Evolutionary conservation across 306 rosid species (phyloP).

Genomic region (Mucuna pruriens): DNA sequence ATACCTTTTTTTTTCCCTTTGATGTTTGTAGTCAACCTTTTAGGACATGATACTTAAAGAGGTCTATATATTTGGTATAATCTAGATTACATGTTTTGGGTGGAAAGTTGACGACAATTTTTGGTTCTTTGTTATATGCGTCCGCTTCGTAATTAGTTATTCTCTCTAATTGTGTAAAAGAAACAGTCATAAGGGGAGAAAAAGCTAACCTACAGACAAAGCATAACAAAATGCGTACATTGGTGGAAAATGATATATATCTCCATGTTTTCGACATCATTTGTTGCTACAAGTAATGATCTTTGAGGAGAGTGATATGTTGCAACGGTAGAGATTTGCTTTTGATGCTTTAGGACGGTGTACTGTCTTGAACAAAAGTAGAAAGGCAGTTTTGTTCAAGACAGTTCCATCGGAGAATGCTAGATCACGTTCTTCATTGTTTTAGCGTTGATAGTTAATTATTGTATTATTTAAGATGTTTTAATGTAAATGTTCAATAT

Average conservation of each 20-base stretch:
- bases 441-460: not conserved
- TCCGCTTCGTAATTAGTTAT: not conserved
- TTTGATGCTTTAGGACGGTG: too few species aligned
- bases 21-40: slow-evolving; percentile 21
- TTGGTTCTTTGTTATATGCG: slow-evolving; percentile 15
- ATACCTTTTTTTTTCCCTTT: not conserved
- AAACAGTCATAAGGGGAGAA: not conserved
- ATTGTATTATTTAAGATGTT: not conserved
- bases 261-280: not conserved
- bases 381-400: not conserved
- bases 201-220: not conserved
- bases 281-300: not conserved
- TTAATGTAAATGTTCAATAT: too few species aligned
- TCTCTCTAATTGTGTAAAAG: not conserved
- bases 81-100: slow-evolving; percentile 14
- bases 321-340: not conserved
- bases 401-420: not conserved
- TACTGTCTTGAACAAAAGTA: not conserved
- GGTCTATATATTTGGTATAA: slow-evolving; percentile 40
- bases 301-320: not conserved
- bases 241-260: not conserved
- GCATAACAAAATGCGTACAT: not conserved
- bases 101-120: not conserved
- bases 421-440: not conserved
- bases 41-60: slow-evolving; percentile 29